phyloP scores from a whole-genome alignment of 2,329 filamentous ascomycete species.

The Didymella sp. region DNA sequence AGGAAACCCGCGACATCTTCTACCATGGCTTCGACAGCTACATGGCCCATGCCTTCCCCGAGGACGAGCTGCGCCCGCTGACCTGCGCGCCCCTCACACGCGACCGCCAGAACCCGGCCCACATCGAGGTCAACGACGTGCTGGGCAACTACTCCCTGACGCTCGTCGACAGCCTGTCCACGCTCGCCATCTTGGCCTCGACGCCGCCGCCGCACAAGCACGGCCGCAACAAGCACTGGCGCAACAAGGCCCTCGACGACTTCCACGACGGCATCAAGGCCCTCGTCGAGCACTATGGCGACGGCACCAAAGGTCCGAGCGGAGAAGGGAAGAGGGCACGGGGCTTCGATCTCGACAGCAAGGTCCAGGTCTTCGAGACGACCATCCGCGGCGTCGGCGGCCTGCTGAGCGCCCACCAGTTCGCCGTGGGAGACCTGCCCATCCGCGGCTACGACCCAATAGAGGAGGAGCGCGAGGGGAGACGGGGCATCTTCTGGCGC shows the following conservation, averaged over 20 bases:
- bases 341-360: slow-evolving; percentile 95
- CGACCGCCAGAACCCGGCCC: slow-evolving; percentile 77
- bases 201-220: slow-evolving; percentile 66
- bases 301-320: slow-evolving; percentile 72
- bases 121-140: slow-evolving; percentile 91
- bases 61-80: slow-evolving; percentile 91
- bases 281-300: slow-evolving; percentile 84
- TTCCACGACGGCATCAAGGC: slow-evolving; percentile 82
- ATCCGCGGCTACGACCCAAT: slow-evolving; percentile 76
- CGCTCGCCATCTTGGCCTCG: slow-evolving; percentile 88
- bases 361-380: slow-evolving; percentile 98
- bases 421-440: slow-evolving; percentile 87
- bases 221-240: slow-evolving; percentile 8
- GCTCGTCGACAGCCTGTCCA: slow-evolving; percentile 92
- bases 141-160: slow-evolving; percentile 97
- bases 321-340: slow-evolving; percentile 75
- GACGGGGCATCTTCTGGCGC: slow-evolving; percentile 68
- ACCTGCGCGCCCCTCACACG: slow-evolving; percentile 84
- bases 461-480: slow-evolving; percentile 44
- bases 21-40: slow-evolving; percentile 98
- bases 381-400: slow-evolving; percentile 93
- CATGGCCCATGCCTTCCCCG: slow-evolving; percentile 90
- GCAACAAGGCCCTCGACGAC: slow-evolving; percentile 57
- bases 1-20: slow-evolving; percentile 74
- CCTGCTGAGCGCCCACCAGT: slow-evolving; percentile 89